phyloP scores from a whole-genome alignment of 2,329 filamentous ascomycete genomes.

The Colletotrichum acutatum region DNA sequence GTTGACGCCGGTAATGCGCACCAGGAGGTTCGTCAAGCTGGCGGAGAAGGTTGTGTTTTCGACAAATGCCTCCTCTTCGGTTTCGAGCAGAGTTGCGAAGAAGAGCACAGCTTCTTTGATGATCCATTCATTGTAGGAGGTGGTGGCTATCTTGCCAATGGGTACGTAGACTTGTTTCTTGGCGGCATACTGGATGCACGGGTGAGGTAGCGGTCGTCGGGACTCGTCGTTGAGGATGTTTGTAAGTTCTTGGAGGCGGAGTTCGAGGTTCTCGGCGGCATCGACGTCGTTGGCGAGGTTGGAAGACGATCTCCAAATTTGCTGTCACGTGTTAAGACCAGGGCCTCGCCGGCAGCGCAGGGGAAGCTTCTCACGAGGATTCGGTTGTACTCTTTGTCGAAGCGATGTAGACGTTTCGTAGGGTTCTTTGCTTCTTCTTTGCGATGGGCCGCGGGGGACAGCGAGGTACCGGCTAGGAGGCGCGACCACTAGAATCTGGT shows the following conservation, averaged over 20 bases:
- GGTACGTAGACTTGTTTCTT: conserved; percentile 90
- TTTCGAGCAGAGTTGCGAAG: conserved; percentile 93
- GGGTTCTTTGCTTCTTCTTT: conserved; percentile 72
- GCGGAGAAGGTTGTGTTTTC: conserved; percentile 87
- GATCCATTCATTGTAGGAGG: conserved; percentile 85
- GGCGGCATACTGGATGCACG: conserved; percentile 89
- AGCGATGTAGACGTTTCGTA: conserved; percentile 71
- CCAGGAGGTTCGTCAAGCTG: conserved; percentile 86
- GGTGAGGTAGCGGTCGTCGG: conserved; percentile 86
- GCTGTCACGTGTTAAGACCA: conserved; percentile 3
- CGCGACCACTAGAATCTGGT: conserved; percentile 67
- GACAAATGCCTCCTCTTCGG: conserved; percentile 94
- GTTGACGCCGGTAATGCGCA: conserved; percentile 80
- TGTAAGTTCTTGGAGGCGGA: conserved; percentile 71
- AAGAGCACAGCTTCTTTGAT: conserved; percentile 86
- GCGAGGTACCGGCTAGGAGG: conserved; percentile 70
- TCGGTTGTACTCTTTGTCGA: conserved; percentile 74
- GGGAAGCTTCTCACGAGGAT: conserved; percentile 63
- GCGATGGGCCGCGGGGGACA: conserved; percentile 65
- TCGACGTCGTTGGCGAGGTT: conserved; percentile 70
- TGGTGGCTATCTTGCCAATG: conserved; percentile 88
- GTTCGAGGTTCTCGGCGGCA: conserved; percentile 71
- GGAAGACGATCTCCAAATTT: conserved; percentile 69
- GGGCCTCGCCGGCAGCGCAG: not conserved
- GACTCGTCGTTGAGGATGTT: conserved; percentile 89